Conservation (phyloP, 306 rosid genomes). For the Amphicarpaea edgeworthii region DNA sequence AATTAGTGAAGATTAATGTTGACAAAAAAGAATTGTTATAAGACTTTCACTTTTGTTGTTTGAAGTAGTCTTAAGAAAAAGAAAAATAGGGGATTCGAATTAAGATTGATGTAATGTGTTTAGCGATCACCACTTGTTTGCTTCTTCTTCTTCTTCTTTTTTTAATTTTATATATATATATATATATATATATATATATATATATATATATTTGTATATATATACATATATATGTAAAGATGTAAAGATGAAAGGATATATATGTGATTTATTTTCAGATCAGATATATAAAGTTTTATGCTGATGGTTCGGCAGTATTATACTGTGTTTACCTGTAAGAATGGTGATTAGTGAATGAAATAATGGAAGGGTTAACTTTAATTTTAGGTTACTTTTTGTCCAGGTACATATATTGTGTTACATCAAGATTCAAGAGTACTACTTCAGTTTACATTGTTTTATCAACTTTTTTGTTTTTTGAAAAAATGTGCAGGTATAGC, state of each 20-base stretch:
- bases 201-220: no score
- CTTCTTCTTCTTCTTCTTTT: neutral
- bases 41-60: slow-evolving; percentile 25
- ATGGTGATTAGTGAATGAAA: no score
- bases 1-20: neutral
- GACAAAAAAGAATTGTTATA: neutral
- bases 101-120: slow-evolving; percentile 36
- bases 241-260: slow-evolving; percentile 8
- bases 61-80: slow-evolving; percentile 33
- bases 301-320: neutral
- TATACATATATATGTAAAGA: no score
- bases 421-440: no score
- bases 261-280: slow-evolving; percentile 9
- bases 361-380: no score
- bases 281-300: neutral
- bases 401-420: no score
- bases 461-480: no score
- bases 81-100: slow-evolving; percentile 6
- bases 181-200: neutral
- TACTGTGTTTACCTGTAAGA: neutral
- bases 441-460: no score
- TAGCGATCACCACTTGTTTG: slow-evolving; percentile 26
- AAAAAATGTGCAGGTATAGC: no score
- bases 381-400: no score
- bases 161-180: slow-evolving; percentile 9